Percentiles rank a stretch among this genome's conserved stretches.
These are phyloP conservation scores for Citrullus mucosospermus DNA, from an alignment of 306 rosid genomes.

Conservation along the genomic window DNA sequence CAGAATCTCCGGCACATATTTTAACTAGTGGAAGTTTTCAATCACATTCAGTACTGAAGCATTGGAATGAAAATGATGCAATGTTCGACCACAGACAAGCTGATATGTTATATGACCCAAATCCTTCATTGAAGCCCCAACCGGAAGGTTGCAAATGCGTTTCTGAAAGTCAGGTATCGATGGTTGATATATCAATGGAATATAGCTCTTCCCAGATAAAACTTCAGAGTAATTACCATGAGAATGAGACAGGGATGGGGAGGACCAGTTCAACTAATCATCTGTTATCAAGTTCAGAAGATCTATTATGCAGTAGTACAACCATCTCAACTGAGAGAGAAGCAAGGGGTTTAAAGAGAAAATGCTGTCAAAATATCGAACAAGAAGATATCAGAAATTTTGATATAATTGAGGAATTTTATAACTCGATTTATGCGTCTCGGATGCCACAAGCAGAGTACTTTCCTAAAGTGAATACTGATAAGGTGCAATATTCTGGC, in stretches of 20 bases:
- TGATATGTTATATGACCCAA: neutral
- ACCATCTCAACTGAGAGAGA: constrained; percentile 15
- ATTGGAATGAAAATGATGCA: neutral
- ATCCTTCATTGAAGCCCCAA: neutral
- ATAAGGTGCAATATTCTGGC: neutral
- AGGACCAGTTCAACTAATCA: neutral
- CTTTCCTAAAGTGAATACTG: neutral
- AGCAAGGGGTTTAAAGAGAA: constrained; percentile 12
- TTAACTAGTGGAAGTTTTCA: neutral
- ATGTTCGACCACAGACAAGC: neutral
- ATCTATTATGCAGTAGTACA: constrained; percentile 18
- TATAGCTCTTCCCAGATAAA: neutral
- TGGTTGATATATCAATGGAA: neutral
- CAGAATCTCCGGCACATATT: neutral
- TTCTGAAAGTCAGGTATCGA: neutral
- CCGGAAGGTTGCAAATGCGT: neutral
- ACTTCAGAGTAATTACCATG: neutral
- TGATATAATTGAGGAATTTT: constrained; percentile 9
- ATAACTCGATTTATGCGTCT: neutral
- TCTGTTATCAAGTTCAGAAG: constrained; percentile 13
- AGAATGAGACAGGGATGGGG: neutral
- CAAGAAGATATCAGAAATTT: neutral
- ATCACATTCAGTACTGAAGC: neutral
- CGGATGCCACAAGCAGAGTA: neutral
- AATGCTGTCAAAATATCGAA: neutral